A percentile compares a stretch with the other conserved stretches of the same genome.
Evolutionary conservation across 1,139 yeast genomes (phyloP).

Genomic region (Blastobotrys buckinghamii): DNA sequence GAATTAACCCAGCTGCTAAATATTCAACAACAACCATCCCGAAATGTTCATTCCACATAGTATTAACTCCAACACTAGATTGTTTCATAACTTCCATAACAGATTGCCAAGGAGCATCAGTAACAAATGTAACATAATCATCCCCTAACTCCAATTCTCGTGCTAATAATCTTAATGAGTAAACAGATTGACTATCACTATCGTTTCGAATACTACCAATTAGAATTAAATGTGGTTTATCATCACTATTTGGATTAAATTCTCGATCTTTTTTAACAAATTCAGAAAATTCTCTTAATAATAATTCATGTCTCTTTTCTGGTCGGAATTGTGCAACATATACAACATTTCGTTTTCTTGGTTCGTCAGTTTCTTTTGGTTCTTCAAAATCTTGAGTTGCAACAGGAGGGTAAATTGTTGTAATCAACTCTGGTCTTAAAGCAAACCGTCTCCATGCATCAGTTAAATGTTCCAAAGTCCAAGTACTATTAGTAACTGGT

Average conservation of each 20-base stretch:
- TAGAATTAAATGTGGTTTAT: conserved; percentile 48
- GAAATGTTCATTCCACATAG: conserved; percentile 99
- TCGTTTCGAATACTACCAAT: conserved; percentile 80
- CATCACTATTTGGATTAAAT: conserved; percentile 16
- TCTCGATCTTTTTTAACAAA: conserved; percentile 33
- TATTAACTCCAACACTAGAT: conserved; percentile 77
- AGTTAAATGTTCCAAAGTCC: conserved; percentile 77
- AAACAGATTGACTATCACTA: conserved; percentile 59
- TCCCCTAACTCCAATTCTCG: conserved; percentile 44
- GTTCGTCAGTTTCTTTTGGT: conserved; percentile 15
- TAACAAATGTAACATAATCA: conserved; percentile 51
- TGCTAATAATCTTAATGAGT: conserved; percentile 43
- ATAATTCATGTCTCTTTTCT: conserved; percentile 80
- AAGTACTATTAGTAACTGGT: conserved; percentile 76
- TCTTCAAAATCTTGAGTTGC: conserved; percentile 52
- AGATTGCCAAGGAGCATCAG: conserved; percentile 68
- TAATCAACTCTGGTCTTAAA: conserved; percentile 29
- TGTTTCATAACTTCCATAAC: conserved; percentile 51
- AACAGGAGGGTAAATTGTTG: conserved; percentile 80
- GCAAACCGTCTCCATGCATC: conserved; percentile 49
- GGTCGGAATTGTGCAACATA: conserved; percentile 93
- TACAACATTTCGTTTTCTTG: conserved; percentile 53
- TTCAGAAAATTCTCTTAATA: conserved; percentile 55
- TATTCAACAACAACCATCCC: conserved; percentile 98
- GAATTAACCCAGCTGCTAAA: conserved; percentile 78